Base-by-base conservation (phyloP, 1,284 basidiomycete species). In the Naganishia sp. region DNA sequence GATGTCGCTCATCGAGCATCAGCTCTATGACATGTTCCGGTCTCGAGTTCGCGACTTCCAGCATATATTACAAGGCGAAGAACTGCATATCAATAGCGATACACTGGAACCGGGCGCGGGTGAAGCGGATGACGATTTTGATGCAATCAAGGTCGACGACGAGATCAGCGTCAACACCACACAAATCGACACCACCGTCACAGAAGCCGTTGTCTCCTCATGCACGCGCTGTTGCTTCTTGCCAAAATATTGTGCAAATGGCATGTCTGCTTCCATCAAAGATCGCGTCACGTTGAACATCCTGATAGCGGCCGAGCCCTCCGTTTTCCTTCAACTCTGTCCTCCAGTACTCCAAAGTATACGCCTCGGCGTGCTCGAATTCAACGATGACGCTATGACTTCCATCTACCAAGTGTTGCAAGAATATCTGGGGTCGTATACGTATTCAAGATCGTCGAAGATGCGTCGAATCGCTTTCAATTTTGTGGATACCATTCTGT, bases 401-500 rank as follows among this genome's bases (percentile, higher is more conserved):
- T 72, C 73, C 15, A 80, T 92, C 55, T 74, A 92, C 18, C 78
- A 81, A 0, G 81, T 84, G 65, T 75, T 92, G 17, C 83, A 78
- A 5, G 78, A 82, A 1, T 82, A 89, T 46, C 79, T 91, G 6
- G 69, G 71, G 11, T 74, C 81, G 13, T 90, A 94, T 76, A 77
- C 80, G 3, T 88, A 86, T 73, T 79, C 83, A 0, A 79, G 83
- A 45, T 86, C 84, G 67, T 84, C 86, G 62, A 79, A 76, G 6
- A 78, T 88, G 28, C 84, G 86, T 9, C 74, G 84, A 18, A 73
- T 89, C 32, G 80, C 83, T 3, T 78, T 90, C 18, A 80, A 84
- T n/a, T 83, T 92, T 63, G 77, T 95, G 28, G 82, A 86, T 42
- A 84, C 86, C 3, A 89, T 90, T 0, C 75, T 86, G 56, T 77